Evolutionary conservation across 441 rosid genomes (phyloP), one percentile per base, ranked within the genome.

Genomic region (Dalechampia spathulata): DNA sequence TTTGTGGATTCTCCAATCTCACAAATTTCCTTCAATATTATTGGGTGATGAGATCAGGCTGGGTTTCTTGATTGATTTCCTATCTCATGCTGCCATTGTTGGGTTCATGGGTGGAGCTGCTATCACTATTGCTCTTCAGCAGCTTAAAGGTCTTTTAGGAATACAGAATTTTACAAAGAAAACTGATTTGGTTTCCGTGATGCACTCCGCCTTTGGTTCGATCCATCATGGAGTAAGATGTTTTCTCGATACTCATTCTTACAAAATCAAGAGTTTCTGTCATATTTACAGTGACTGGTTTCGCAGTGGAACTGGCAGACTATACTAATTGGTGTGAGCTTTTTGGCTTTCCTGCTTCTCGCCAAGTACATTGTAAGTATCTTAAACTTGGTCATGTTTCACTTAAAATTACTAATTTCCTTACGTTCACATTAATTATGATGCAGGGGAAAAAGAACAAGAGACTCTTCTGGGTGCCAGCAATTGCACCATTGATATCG

Each of bases 221-320:
- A 84, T 75, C 12, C 80, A 69, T 63, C 90, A 91, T 45, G 96
- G 93, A 32, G 97, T 89, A 78, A 61, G 70, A 30, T 50, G 19
- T 55, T 32, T 48, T 38, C 46, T 22, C 39, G 16, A 22, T 47
- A 38, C 37, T 41, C 16, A 44, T 27, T 39, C 30, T 49, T 43
- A 22, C n/a, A 48, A 28, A 37, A 46, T 39, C 21, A 63, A 30
- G 39, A 45, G 21, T 40, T 49, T 12, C 22, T 32, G 34, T 17
- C 19, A 25, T 26, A 15, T n/a, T n/a, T 40, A n/a, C n/a, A n/a
- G n/a, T n/a, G n/a, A n/a, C n/a, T n/a, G n/a, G 16, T 22, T 71
- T 56, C 80, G 78, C 85, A 90, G 97, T 91, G 98, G 96, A 91
- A 91, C 63, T 87, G 95, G 95, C 93, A 82, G 73, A 90, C 97